Percentiles rank a stretch among this genome's conserved stretches.
phyloP scores from a whole-genome alignment of 2,329 filamentous ascomycete genomes.

The Aspergillus piperis region DNA sequence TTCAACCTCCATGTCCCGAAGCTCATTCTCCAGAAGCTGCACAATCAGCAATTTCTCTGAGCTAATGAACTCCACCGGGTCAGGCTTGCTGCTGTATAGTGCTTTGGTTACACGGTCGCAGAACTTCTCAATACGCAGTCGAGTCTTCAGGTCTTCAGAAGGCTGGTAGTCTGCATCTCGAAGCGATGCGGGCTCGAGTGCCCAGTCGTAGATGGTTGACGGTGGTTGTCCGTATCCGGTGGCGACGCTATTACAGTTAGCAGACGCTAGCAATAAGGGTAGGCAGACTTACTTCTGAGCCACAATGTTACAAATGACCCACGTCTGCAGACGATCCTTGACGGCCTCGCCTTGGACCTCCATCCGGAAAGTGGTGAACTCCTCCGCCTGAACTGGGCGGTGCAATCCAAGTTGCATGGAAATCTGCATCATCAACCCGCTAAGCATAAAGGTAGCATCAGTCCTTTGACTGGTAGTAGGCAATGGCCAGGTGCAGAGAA shows the following conservation, averaged over 20 bases:
- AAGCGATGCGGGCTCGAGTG: conserved; percentile 48
- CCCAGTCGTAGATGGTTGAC: conserved; percentile 61
- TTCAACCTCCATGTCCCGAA: conserved; percentile 56
- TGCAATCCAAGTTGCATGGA: conserved; percentile 66
- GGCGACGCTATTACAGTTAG: conserved; percentile 51
- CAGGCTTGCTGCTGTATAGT: conserved; percentile 58
- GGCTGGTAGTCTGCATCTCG: conserved; percentile 49
- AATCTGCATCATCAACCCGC: conserved; percentile 66
- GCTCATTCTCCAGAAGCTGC: conserved; percentile 47
- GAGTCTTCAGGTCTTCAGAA: conserved; percentile 52
- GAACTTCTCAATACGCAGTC: conserved; percentile 59
- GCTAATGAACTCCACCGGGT: conserved; percentile 51
- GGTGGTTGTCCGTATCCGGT: conserved; percentile 66
- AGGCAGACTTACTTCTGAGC: conserved; percentile 58
- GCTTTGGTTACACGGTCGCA: conserved; percentile 59
- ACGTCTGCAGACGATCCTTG: conserved; percentile 64
- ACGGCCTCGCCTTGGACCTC: conserved; percentile 62
- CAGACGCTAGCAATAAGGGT: background rate
- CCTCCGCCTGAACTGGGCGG: conserved; percentile 62
- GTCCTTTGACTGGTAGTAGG: conserved; percentile 62
- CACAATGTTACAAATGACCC: conserved; percentile 67
- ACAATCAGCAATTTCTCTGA: conserved; percentile 47
- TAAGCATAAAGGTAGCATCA: conserved; percentile 65
- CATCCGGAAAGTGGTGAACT: conserved; percentile 51
- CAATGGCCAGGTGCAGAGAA: conserved; percentile 65